Evolutionary conservation across 345 rosid species (phyloP).

Genomic region (Gossypium stocksii): DNA sequence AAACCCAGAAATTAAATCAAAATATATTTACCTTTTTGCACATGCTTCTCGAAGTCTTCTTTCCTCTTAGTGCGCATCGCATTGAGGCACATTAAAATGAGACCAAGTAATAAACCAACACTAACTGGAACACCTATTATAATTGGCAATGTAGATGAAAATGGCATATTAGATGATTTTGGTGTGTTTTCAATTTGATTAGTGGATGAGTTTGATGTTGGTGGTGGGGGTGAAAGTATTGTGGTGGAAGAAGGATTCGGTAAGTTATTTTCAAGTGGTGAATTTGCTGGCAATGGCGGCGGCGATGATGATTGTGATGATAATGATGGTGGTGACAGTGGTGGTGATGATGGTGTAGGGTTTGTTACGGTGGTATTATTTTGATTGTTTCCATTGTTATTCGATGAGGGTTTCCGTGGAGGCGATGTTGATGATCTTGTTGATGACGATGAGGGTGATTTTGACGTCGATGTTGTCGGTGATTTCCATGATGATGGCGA

Average conservation of each 20-base stretch:
- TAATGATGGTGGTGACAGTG: slow-evolving; percentile 25
- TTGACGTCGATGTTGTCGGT: slow-evolving; percentile 11
- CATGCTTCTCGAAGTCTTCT: slow-evolving; percentile 20
- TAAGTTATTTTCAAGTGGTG: not conserved
- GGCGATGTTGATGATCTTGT: too few species aligned
- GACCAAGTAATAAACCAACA: slow-evolving; percentile 31
- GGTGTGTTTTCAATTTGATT: not conserved
- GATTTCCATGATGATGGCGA: slow-evolving; percentile 9
- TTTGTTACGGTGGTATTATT: too few species aligned
- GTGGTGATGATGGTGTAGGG: slow-evolving; percentile 19
- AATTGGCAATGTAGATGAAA: slow-evolving; percentile 17
- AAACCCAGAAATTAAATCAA: too few species aligned
- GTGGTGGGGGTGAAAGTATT: slow-evolving; percentile 28
- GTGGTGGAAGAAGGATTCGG: slow-evolving; percentile 13
- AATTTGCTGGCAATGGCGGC: not conserved
- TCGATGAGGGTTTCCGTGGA: too few species aligned
- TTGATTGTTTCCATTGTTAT: too few species aligned
- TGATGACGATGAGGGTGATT: not conserved
- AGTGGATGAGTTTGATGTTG: not conserved
- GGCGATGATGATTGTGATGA: slow-evolving; percentile 17
- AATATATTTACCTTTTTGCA: slow-evolving; percentile 8
- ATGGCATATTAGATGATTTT: not conserved
- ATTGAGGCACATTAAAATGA: slow-evolving; percentile 25
- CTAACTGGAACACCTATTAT: slow-evolving; percentile 37
- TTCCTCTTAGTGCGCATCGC: slow-evolving; percentile 26